phyloP scores from a whole-genome alignment of 2,329 filamentous ascomycete species.

The Xylariaceae sp. region DNA sequence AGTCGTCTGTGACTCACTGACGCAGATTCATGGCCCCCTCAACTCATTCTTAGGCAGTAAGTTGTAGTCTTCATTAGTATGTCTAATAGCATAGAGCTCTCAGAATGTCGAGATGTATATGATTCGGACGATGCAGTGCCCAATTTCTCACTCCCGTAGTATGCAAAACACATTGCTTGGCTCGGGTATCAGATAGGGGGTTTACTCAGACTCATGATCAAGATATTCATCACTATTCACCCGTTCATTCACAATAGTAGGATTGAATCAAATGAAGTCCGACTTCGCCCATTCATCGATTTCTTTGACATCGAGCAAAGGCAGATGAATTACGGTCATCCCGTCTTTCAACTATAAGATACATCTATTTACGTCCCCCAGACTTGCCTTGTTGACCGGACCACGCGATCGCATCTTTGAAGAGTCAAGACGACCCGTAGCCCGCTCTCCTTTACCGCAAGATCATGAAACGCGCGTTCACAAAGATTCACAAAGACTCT shows the following conservation, averaged over 20 bases:
- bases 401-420: background rate
- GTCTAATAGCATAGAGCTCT: too few species aligned
- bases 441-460: background rate
- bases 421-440: background rate
- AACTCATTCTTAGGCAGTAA: too few species aligned
- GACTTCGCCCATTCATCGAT: background rate
- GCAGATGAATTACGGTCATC: too few species aligned
- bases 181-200: background rate
- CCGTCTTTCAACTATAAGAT: too few species aligned
- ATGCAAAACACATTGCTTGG: too few species aligned
- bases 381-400: constrained; percentile 6
- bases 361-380: background rate
- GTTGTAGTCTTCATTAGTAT: too few species aligned
- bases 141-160: too few species aligned
- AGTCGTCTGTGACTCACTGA: too few species aligned
- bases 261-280: background rate
- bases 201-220: background rate
- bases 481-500: constrained; percentile 7
- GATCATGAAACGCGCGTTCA: constrained; percentile 3
- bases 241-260: too few species aligned
- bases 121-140: too few species aligned
- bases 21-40: too few species aligned
- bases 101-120: too few species aligned
- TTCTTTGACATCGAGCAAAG: background rate
- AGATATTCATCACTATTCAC: background rate